Percentiles rank a stretch among this genome's conserved stretches.
phyloP scores from a whole-genome alignment of 148 eudicot species.

The Nepenthes gracilis region DNA sequence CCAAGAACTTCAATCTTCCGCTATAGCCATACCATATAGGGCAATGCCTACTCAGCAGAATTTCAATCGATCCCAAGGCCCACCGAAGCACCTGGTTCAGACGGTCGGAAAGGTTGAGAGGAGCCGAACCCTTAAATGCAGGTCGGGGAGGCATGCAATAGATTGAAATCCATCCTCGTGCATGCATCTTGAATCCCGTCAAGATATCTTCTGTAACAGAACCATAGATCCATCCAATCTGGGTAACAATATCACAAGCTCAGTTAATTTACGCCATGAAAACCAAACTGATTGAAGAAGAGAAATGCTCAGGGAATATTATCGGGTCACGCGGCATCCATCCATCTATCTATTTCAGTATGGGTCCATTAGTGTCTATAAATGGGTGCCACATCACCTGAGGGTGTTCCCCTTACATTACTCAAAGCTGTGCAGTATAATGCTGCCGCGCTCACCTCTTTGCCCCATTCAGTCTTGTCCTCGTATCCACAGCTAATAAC shows the following conservation, averaged over 20 bases:
- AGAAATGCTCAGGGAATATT: background rate
- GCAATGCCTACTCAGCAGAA: slow-evolving; percentile 63
- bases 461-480: slow-evolving; percentile 96
- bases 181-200: slow-evolving; percentile 74
- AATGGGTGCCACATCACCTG: too few relatives aligned
- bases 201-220: slow-evolving; percentile 71
- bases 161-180: slow-evolving; percentile 62
- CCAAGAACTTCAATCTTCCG: slow-evolving; percentile 44
- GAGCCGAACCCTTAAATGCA: slow-evolving; percentile 72
- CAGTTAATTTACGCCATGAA: slow-evolving; percentile 2
- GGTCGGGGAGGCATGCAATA: slow-evolving; percentile 70
- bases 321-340: too few relatives aligned
- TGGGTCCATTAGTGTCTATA: too few relatives aligned
- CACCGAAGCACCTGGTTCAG: slow-evolving; percentile 69
- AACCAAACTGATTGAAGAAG: background rate
- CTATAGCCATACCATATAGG: slow-evolving; percentile 73
- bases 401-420: background rate
- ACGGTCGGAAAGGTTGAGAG: slow-evolving; percentile 77
- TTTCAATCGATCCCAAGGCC: slow-evolving; percentile 71
- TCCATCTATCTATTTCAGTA: too few relatives aligned
- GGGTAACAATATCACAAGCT: slow-evolving; percentile 4
- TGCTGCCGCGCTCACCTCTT: slow-evolving; percentile 51
- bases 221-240: slow-evolving; percentile 81
- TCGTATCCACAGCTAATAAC: slow-evolving; percentile 96
- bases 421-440: background rate